These are phyloP conservation scores for Aspergillus carbonarius DNA, from an alignment of 2,329 filamentous ascomycete species.

Conservation along the genomic window DNA sequence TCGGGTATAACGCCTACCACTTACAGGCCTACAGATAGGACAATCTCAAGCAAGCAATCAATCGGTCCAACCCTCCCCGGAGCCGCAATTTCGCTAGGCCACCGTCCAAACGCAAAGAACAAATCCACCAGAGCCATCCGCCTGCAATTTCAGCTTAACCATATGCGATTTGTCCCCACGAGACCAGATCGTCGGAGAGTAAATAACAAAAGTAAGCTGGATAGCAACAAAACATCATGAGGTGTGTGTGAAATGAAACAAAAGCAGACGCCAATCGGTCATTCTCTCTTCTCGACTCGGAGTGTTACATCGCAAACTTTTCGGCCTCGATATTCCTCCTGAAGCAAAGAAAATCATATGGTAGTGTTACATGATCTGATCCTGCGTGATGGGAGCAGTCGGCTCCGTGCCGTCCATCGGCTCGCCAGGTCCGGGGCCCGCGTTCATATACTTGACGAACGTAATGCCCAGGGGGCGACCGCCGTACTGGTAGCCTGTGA, in stretches of 20 bases:
- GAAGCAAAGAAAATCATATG: constrained; percentile 9
- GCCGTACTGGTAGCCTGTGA: constrained; percentile 96
- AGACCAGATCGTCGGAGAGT: constrained; percentile 9
- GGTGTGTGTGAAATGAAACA: constrained; percentile 1
- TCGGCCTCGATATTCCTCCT: constrained; percentile 4
- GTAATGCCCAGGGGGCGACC: constrained; percentile 89
- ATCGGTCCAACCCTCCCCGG: not conserved
- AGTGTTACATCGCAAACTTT: constrained; percentile 15
- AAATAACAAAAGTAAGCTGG: constrained; percentile 7
- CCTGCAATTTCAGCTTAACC: not conserved
- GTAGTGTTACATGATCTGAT: constrained; percentile 83
- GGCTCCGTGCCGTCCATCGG: constrained; percentile 80
- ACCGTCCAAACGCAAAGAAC: not conserved
- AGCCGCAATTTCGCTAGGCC: not conserved
- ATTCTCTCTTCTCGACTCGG: constrained; percentile 3
- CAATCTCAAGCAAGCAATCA: not conserved
- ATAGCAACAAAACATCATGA: constrained; percentile 8
- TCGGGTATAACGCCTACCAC: not conserved
- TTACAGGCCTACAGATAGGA: not conserved
- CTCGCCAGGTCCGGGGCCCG: constrained; percentile 59
- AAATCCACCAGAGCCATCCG: not conserved
- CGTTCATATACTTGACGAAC: constrained; percentile 88
- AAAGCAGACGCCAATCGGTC: constrained; percentile 6
- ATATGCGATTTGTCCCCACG: constrained; percentile 13
- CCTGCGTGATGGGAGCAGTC: constrained; percentile 75